Evolutionary conservation across 192 early-diverging fungal species (phyloP).

Genomic region (Paraglomus occultum): DNA sequence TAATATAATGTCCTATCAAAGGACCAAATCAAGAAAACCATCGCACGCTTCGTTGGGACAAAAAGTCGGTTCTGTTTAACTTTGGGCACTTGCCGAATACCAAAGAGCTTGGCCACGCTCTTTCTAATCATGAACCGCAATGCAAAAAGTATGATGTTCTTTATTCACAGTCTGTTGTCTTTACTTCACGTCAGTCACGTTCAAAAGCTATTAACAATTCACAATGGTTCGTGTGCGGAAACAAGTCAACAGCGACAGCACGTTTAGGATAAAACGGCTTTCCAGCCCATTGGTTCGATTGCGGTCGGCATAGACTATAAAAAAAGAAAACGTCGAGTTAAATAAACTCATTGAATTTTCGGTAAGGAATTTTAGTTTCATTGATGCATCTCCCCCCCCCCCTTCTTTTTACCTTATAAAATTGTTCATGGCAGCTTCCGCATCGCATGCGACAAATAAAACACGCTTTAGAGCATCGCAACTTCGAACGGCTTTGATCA

Average conservation of each 20-base stretch:
- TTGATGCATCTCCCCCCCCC: no score
- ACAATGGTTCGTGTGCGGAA: constrained; percentile 69
- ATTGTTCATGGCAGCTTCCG: constrained; percentile 54
- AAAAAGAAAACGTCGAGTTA: constrained; percentile 24
- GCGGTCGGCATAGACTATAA: constrained; percentile 63
- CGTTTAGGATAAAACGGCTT: constrained; percentile 57
- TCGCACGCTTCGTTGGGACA: no score
- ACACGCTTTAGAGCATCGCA: constrained; percentile 53
- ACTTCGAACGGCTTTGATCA: constrained; percentile 61
- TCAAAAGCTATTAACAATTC: constrained; percentile 70
- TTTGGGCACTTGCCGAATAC: no score
- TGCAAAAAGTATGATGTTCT: no score
- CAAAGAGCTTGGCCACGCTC: no score
- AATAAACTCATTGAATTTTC: neutral
- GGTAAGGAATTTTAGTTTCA: no score
- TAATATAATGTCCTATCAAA: no score
- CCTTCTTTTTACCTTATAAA: constrained; percentile 66
- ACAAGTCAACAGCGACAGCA: constrained; percentile 68
- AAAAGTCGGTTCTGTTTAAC: no score
- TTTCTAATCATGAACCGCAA: no score
- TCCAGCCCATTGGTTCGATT: constrained; percentile 58
- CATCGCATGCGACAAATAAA: constrained; percentile 71
- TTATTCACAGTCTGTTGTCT: no score
- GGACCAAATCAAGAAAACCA: no score
- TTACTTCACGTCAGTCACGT: no score